Conservation (phyloP, 2,329 filamentous ascomycete species). For the Chrysoporthe austroafricana region DNA sequence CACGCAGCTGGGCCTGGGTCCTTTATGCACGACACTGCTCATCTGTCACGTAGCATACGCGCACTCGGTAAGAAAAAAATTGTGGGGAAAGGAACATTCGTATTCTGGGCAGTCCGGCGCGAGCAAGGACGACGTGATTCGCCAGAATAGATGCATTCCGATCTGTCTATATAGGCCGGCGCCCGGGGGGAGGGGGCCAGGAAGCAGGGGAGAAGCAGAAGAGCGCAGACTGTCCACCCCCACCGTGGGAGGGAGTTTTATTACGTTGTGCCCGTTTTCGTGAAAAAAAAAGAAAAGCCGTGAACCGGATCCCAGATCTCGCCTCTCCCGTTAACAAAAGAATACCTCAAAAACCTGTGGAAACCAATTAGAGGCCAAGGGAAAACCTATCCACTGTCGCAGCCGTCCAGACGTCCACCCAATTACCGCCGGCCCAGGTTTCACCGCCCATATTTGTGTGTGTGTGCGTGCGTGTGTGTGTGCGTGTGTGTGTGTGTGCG, state of each 20-base stretch:
- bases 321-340: not conserved
- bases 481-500: too few species aligned
- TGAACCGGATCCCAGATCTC: not conserved
- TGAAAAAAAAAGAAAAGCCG: not conserved
- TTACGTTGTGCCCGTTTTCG: not conserved
- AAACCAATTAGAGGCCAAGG: not conserved
- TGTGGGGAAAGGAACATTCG: not conserved
- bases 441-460: not conserved
- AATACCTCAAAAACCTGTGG: too few species aligned
- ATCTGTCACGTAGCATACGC: not conserved
- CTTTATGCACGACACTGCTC: not conserved
- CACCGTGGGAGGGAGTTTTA: not conserved
- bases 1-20: not conserved
- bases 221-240: not conserved
- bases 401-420: not conserved
- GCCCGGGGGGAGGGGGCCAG: not conserved
- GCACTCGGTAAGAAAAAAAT: not conserved
- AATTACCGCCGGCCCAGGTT: not conserved
- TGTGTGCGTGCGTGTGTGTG: too few species aligned
- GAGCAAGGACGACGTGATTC: not conserved
- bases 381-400: not conserved
- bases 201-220: not conserved
- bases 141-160: not conserved
- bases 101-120: not conserved
- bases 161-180: not conserved